Base-by-base conservation (phyloP, 108 stramenopile genomes). In the Pseudonitzschia multiseries region DNA sequence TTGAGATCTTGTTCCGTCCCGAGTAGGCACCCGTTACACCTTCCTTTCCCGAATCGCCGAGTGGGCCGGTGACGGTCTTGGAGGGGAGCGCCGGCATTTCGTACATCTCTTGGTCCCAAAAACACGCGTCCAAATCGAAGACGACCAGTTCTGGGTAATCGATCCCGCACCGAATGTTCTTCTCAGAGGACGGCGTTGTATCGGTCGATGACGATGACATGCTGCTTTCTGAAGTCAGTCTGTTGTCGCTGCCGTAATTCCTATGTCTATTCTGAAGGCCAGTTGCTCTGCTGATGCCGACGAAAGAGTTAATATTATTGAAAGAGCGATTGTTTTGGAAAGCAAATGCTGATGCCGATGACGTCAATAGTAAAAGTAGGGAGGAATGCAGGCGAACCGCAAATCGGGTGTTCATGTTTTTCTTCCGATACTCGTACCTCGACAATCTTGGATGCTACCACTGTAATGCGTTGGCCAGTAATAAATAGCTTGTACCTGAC, bases 61-160 rank as follows among this genome's bases (percentile, higher is more conserved):
- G 81, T 54, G 87, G 85, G 8, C 93, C 93, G 65, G 41, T 79
- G 28, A 89, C 86, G 12, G 83, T 77, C 27, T 83, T 71, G 10
- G 59, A 62, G 0, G 93, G 93, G 14, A 94, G 71, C 8, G 73
- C 68, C 1, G 80, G 59, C 65, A 96, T 80, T 57, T 83, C 82
- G 72, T 87, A 96, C 96, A 96, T 96, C 80, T 96, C 96, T 73
- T 93, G 86, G 76, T 88, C 87, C 96, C 96, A 96, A 56, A 96
- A 83, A 70, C 96, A 96, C 6, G 90, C 90, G 81, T 96, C 96
- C 44, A 96, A 63, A 73, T 94, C 93, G 64, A 90, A 93, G 21
- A 94, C 93, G 27, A 81, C 74, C 31, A 96, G 76, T 57, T 89
- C 79, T 10, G 90, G 90, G 71, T 83, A 84, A 32, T 79, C 78